phyloP scores from a whole-genome alignment of 2,329 filamentous ascomycete genomes.

The Calonectria fujianensis region DNA sequence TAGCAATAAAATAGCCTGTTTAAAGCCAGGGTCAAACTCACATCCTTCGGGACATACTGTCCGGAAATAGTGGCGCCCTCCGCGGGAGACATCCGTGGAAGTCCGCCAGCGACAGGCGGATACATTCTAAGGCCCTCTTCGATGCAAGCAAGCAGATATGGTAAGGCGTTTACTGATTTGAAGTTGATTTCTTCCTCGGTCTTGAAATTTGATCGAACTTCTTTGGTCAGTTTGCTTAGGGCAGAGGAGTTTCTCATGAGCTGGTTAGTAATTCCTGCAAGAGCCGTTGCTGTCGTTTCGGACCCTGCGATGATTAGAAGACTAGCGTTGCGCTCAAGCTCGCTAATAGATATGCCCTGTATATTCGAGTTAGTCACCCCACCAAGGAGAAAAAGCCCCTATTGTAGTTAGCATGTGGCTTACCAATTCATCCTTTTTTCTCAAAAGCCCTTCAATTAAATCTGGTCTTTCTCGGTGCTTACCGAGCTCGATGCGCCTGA shows the following conservation, averaged over 20 bases:
- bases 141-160: conserved; percentile 25
- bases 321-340: conserved; percentile 7
- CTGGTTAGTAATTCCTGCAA: conserved; percentile 25
- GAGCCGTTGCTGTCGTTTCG: conserved; percentile 35
- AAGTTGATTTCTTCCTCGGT: conserved; percentile 5
- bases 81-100: conserved; percentile 6
- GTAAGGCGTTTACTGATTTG: conserved; percentile 5
- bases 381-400: neutral
- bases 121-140: conserved; percentile 34
- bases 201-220: conserved; percentile 23
- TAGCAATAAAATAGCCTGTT: neutral
- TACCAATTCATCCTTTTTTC: conserved; percentile 16
- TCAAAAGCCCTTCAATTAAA: conserved; percentile 6
- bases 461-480: neutral
- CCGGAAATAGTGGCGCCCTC: conserved; percentile 20
- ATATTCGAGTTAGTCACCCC: neutral
- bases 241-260: conserved; percentile 9
- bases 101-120: conserved; percentile 25
- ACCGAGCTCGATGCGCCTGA: neutral
- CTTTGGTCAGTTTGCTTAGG: neutral
- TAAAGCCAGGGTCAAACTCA: neutral
- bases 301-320: conserved; percentile 29
- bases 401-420: neutral
- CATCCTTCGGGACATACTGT: conserved; percentile 26
- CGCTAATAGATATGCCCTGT: neutral